phyloP scores from a whole-genome alignment of 108 stramenopile genomes.

The Cyclotella baltica region DNA sequence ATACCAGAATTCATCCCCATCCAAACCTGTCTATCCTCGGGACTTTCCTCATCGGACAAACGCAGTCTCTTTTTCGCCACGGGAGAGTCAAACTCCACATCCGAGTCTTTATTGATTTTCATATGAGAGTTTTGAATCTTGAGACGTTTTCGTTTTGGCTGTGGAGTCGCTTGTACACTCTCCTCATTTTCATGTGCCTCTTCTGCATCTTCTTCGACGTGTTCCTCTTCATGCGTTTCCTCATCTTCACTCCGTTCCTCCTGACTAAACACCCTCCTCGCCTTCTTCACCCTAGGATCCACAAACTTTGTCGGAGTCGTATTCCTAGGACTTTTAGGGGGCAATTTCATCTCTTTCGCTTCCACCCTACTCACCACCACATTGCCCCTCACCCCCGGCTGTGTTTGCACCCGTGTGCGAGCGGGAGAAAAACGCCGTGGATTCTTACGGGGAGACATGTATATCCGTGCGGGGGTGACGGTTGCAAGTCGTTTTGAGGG shows the following conservation, averaged over 20 bases:
- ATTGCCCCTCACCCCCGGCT: slow-evolving; percentile 2
- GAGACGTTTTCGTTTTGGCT: slow-evolving; percentile 11
- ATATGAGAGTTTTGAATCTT: background rate
- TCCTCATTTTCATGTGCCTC: background rate
- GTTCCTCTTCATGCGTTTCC: slow-evolving; percentile 1
- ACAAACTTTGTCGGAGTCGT: slow-evolving; percentile 37
- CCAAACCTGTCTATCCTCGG: background rate
- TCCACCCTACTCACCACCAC: background rate
- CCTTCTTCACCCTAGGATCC: background rate
- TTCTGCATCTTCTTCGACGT: background rate
- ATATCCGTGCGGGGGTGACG: background rate
- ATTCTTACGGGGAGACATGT: background rate
- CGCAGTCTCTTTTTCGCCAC: slow-evolving; percentile 27
- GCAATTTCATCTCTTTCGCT: slow-evolving; percentile 16
- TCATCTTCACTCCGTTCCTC: slow-evolving; percentile 8
- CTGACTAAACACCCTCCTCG: slow-evolving; percentile 8
- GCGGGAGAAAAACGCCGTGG: background rate
- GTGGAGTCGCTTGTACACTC: too few relatives aligned
- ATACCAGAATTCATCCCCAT: slow-evolving; percentile 6
- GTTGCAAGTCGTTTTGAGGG: background rate
- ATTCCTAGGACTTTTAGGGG: slow-evolving; percentile 33
- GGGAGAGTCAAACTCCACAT: slow-evolving; percentile 22
- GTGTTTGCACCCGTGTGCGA: background rate
- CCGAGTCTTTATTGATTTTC: slow-evolving; percentile 14
- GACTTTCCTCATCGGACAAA: slow-evolving; percentile 21